phyloP scores from a whole-genome alignment of 257 asterid genomes.

The Solanum gandarillasii region DNA sequence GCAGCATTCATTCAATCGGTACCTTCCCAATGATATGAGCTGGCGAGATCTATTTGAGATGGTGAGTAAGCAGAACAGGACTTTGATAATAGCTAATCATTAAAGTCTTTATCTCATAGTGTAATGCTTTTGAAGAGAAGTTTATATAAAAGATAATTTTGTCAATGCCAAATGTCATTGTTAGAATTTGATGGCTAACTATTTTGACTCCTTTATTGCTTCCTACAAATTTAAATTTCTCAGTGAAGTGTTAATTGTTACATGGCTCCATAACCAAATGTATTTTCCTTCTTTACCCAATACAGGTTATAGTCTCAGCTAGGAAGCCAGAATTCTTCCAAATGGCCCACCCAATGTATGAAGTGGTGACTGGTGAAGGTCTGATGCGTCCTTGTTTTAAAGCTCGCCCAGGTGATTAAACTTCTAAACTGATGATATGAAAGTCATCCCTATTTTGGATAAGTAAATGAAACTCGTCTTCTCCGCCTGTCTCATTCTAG shows the following conservation, averaged over 20 bases:
- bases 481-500: neutral
- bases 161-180: neutral
- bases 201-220: neutral
- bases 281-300: neutral
- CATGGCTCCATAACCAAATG: neutral
- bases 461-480: neutral
- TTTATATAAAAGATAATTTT: neutral
- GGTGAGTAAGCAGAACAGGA: slow-evolving; percentile 30
- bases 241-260: neutral
- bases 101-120: neutral
- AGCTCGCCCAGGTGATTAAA: slow-evolving; percentile 51
- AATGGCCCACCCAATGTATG: slow-evolving; percentile 83
- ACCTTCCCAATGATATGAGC: slow-evolving; percentile 85
- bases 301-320: slow-evolving; percentile 79
- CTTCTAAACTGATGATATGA: neutral
- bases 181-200: neutral
- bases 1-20: slow-evolving; percentile 85
- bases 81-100: slow-evolving; percentile 1
- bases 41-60: slow-evolving; percentile 88
- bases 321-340: slow-evolving; percentile 92
- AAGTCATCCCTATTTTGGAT: neutral
- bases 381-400: slow-evolving; percentile 89
- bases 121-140: neutral
- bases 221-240: neutral
- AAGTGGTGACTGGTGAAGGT: slow-evolving; percentile 90